A percentile compares a stretch with the other conserved stretches of the same genome.
Evolutionary conservation across 2,329 filamentous ascomycete genomes (phyloP).

Genomic region (Cladobotryum protrusum): DNA sequence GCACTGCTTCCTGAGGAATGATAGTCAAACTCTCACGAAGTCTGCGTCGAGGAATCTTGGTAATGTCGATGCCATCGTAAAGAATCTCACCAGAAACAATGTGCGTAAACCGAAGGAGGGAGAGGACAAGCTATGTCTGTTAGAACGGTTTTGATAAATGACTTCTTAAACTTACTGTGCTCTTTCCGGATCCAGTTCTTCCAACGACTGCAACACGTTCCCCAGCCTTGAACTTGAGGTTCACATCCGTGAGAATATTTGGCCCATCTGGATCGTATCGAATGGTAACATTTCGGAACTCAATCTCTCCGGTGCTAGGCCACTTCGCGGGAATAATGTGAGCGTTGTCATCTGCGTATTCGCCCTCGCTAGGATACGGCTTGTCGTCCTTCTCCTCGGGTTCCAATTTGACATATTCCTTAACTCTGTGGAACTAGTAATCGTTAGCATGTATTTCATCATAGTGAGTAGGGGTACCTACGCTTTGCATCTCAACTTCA

Average conservation of each 20-base stretch:
- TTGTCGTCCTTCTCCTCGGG: slow-evolving; percentile 39
- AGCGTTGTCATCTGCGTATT: slow-evolving; percentile 34
- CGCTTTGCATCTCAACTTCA: slow-evolving; percentile 51
- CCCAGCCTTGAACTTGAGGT: slow-evolving; percentile 53
- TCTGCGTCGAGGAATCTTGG: slow-evolving; percentile 41
- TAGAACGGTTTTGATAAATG: neutral
- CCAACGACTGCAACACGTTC: slow-evolving; percentile 75
- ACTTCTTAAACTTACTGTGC: slow-evolving; percentile 52
- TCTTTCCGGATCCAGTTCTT: slow-evolving; percentile 77
- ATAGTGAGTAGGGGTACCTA: slow-evolving; percentile 20
- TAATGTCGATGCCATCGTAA: slow-evolving; percentile 51
- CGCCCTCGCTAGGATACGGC: slow-evolving; percentile 31
- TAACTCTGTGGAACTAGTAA: slow-evolving; percentile 41
- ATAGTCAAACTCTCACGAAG: slow-evolving; percentile 51
- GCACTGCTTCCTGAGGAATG: slow-evolving; percentile 53
- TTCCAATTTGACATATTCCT: slow-evolving; percentile 41
- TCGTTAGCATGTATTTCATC: slow-evolving; percentile 5
- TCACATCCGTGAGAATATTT: slow-evolving; percentile 45
- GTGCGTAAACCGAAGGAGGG: slow-evolving; percentile 48
- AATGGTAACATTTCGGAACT: slow-evolving; percentile 46
- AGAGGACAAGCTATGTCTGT: slow-evolving; percentile 39
- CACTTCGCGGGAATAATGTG: slow-evolving; percentile 36
- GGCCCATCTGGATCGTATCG: slow-evolving; percentile 40
- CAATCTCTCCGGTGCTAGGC: slow-evolving; percentile 42
- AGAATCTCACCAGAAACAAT: slow-evolving; percentile 46